These are phyloP conservation scores for Coemansia sp. DNA, from an alignment of 192 early-diverging fungal genomes.

Conservation along the genomic window DNA sequence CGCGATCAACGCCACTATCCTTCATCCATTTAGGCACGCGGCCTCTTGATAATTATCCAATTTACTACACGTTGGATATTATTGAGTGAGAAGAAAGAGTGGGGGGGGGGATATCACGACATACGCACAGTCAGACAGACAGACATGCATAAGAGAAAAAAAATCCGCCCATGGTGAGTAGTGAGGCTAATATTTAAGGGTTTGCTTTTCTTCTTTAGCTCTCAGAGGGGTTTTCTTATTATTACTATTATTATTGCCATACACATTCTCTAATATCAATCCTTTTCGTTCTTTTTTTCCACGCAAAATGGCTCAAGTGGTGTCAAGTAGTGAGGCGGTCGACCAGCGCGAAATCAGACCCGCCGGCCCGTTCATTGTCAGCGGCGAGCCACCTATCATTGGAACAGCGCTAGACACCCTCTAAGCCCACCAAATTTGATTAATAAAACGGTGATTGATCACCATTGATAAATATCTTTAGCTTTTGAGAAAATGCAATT, in stretches of 20 bases:
- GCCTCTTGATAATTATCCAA: not conserved
- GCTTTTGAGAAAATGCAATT: not conserved
- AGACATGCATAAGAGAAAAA: constrained; percentile 1
- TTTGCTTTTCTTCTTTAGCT: not conserved
- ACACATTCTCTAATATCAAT: not conserved
- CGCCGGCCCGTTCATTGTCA: constrained; percentile 15
- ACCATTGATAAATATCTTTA: not conserved
- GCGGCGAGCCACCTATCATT: constrained; percentile 6
- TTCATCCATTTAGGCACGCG: not conserved
- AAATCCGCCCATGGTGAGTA: not conserved
- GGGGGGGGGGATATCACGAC: constrained; percentile 5
- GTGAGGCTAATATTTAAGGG: not conserved
- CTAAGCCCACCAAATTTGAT: not conserved
- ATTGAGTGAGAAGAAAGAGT: constrained; percentile 3
- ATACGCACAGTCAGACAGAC: constrained; percentile 8
- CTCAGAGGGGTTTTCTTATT: not conserved
- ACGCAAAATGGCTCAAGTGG: not conserved
- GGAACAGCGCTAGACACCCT: not conserved
- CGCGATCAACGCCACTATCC: not conserved
- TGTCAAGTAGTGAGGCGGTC: not conserved
- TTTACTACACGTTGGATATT: constrained; percentile 10
- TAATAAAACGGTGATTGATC: constrained; percentile 2
- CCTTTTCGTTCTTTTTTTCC: not conserved
- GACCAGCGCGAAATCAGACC: constrained; percentile 15
- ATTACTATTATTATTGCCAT: not conserved